Base-by-base conservation (phyloP, 208 protist genomes). In the Acanthamoeba quina region DNA sequence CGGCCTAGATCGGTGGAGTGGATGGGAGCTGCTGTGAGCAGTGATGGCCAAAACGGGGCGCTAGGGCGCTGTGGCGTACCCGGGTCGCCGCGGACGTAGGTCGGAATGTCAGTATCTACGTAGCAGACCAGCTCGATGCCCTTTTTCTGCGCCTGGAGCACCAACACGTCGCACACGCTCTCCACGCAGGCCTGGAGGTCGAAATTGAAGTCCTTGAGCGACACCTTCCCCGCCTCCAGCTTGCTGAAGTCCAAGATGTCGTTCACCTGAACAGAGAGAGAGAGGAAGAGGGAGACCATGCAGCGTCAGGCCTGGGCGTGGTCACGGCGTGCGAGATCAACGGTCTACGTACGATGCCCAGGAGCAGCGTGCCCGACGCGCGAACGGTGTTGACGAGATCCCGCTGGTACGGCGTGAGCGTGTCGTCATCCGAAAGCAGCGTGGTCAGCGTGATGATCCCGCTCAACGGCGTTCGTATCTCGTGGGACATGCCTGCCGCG, bases 211-310 rank as follows among this genome's bases (percentile, higher is more conserved):
- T 85, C 21, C 47, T 93, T 68, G 29, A 93, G 68, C 31, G 90
- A 93, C 13, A 93, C 52, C 44, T 68, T 93, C 17, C 90, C 90
- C n/a, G 68, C 90, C 68, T 93, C 90, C 24, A 93, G 24, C 62
- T 76, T 93, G 68, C 52, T 93, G 9, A 93, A 93, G 37, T 93
- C 90, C 90, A 93, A 37, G 24, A 93, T 93, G 52, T 93, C 70
- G 54, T 93, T 93, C 47, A 93, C 78, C 78, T 93, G 5, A 60
- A 49, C 44, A 34, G 24, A 41, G 54, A 24, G 85, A 56, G 1
- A 34, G 47, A 91, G 34, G 62, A 13, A 10, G 11, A 0, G 80
- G 26, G 74, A 49, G 24, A 83, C 41, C 3, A 47, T 47, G 41
- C 41, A 10, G 41, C 3, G 41, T 56, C 52, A 56, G 17, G 52